Evolutionary conservation across 2,329 filamentous ascomycete species (phyloP), one percentile per base, ranked within the genome.

Genomic region (Purpureocillium takamizusanense): DNA sequence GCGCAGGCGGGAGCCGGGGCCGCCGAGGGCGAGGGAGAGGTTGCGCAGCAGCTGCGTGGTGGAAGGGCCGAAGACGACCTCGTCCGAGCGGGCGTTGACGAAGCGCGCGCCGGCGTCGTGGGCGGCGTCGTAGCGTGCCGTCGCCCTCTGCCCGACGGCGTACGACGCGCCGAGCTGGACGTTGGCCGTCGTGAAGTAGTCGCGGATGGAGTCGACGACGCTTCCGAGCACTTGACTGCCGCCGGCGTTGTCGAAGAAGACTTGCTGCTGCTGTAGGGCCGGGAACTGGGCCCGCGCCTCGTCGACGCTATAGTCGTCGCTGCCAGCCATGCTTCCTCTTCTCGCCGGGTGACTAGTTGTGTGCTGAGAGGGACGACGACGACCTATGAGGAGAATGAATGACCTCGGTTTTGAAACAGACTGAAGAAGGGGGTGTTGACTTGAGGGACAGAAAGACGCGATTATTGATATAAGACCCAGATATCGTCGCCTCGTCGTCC

Each of bases 31-130:
- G 16, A 66, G 66, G 0, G 76, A 74, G 13, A 88, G 69, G 53
- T 88, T 89, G 46, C 83, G 76, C 49, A 87, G 76, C 9, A 88
- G 71, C 53, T 87, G 83, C 0, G 85, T 89, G 1, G 84, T 85
- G 2, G 84, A 86, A 0, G 79, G 63, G 1, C 84, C 84, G 39
- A 87, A 70, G 33, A 83, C 82, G 42, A 88, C 78, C 52, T 87
- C 82, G 33, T 80, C 74, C 1, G 66, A 60, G 0, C 63, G 58
- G 4, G 83, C 80, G 53, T 86, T 86, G 51, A 89, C 74, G 50
- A 83, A 88, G 41, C 67, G 70, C 7, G 85, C 83, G 1, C 76
- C 82, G 1, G 81, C 79, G 36, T 69, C 61, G 47, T 78, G 78
- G 13, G 78, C 85, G 23, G 68, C 62, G 3, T 63, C 57, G 52